Evolutionary conservation across 441 rosid species (phyloP).

Genomic region (Populus tomentosa): DNA sequence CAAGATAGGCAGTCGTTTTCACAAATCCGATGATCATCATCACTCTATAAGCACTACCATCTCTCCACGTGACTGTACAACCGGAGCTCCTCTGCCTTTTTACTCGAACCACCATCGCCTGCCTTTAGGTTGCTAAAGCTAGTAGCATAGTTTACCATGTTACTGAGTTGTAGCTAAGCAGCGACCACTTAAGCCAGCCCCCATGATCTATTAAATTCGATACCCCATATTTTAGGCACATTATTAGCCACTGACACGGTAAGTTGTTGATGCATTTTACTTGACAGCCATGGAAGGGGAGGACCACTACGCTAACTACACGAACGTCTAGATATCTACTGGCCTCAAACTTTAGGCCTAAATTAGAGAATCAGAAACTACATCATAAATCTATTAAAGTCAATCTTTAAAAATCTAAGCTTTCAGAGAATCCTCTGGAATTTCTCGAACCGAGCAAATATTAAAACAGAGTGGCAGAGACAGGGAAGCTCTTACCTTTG

Average conservation of each 20-base stretch:
- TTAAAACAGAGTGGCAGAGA: not conserved
- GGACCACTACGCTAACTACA: constrained; percentile 17
- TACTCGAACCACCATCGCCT: not conserved
- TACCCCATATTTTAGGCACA: not conserved
- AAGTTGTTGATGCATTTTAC: not conserved
- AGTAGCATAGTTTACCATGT: not conserved
- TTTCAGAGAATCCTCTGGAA: not conserved
- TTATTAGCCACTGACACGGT: not conserved
- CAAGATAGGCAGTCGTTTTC: constrained; percentile 4
- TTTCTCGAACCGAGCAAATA: not conserved
- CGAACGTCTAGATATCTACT: constrained; percentile 8
- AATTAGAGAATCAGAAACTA: not conserved
- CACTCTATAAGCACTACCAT: constrained; percentile 1
- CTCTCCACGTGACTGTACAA: constrained; percentile 24
- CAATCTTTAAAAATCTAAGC: not conserved
- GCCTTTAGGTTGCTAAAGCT: not conserved
- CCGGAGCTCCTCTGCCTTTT: not conserved
- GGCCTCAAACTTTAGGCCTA: not conserved
- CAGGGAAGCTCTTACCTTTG: constrained; percentile 38
- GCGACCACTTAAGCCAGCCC: not conserved
- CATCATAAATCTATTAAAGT: not conserved
- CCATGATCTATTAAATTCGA: not conserved
- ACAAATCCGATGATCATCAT: constrained; percentile 9
- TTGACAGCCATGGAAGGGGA: not conserved
- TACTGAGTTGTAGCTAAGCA: not conserved